Evolutionary conservation across 352 stramenopile genomes (phyloP).

Genomic region (Globisporangium ultimum): DNA sequence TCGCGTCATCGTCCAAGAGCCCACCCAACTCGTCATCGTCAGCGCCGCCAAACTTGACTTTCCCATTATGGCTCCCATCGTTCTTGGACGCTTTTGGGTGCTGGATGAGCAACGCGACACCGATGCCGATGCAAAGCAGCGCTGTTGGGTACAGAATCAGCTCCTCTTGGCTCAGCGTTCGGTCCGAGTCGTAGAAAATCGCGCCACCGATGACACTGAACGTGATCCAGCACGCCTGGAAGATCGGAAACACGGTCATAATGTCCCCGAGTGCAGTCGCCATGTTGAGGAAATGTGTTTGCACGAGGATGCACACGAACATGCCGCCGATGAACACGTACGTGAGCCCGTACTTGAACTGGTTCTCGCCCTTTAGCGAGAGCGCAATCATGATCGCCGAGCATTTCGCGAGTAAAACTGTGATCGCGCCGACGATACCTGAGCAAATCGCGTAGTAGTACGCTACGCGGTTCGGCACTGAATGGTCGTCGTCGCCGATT

Average conservation of each 20-base stretch:
- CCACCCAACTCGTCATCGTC: constrained; percentile 21
- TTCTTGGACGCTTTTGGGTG: constrained; percentile 18
- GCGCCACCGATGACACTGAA: constrained; percentile 84
- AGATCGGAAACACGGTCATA: constrained; percentile 89
- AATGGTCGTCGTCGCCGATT: not conserved
- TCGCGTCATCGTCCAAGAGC: constrained; percentile 39
- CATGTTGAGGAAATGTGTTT: constrained; percentile 88
- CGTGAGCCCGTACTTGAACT: constrained; percentile 82
- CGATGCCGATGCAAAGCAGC: constrained; percentile 58
- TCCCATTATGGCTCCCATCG: not conserved
- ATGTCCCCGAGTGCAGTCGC: constrained; percentile 80
- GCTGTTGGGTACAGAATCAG: constrained; percentile 76
- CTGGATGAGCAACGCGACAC: constrained; percentile 73
- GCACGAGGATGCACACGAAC: constrained; percentile 82
- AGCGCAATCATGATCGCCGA: constrained; percentile 82
- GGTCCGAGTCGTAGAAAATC: constrained; percentile 80
- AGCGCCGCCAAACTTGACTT: constrained; percentile 8
- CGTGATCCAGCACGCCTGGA: constrained; percentile 86
- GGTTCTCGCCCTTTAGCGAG: constrained; percentile 81
- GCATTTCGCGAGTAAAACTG: constrained; percentile 82
- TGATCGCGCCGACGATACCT: constrained; percentile 81
- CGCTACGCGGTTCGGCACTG: constrained; percentile 41
- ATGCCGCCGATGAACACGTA: constrained; percentile 87
- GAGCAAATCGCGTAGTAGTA: constrained; percentile 88
- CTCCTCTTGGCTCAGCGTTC: constrained; percentile 43